phyloP scores from a whole-genome alignment of 495 filamentous ascomycete genomes.

The Talaromyces trachyspermus region DNA sequence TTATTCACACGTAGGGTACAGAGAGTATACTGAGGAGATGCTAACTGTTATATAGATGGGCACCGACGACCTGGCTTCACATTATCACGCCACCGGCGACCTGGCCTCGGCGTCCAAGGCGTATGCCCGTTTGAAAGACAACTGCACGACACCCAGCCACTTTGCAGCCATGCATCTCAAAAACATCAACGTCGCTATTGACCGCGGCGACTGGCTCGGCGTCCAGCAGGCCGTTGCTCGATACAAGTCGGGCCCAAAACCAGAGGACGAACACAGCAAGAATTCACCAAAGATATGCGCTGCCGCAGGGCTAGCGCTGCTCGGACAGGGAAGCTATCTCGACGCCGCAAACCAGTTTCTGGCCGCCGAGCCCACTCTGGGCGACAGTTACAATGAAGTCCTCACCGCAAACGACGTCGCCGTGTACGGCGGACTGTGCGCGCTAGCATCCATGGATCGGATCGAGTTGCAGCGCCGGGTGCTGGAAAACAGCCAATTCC shows the following conservation, averaged over 20 bases:
- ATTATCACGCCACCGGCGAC: slow-evolving; percentile 60
- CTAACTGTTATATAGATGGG: slow-evolving; percentile 50
- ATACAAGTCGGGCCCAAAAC: slow-evolving; percentile 27
- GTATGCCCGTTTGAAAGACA: slow-evolving; percentile 67
- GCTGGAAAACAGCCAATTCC: slow-evolving; percentile 72
- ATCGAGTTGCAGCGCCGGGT: slow-evolving; percentile 64
- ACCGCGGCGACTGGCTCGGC: slow-evolving; percentile 59
- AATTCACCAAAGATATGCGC: slow-evolving; percentile 58
- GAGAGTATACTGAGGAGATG: neutral
- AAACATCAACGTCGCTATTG: slow-evolving; percentile 57
- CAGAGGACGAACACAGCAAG: slow-evolving; percentile 52
- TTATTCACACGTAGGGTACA: neutral
- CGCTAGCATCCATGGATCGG: slow-evolving; percentile 83
- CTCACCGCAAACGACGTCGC: slow-evolving; percentile 83
- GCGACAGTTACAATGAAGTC: slow-evolving; percentile 60
- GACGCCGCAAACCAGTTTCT: slow-evolving; percentile 74
- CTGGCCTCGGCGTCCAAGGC: slow-evolving; percentile 54
- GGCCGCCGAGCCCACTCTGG: slow-evolving; percentile 41
- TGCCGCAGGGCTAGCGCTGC: slow-evolving; percentile 60
- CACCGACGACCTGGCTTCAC: slow-evolving; percentile 65
- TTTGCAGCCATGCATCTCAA: slow-evolving; percentile 64
- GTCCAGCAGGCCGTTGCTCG: slow-evolving; percentile 40
- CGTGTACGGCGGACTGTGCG: slow-evolving; percentile 83
- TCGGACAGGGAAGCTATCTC: slow-evolving; percentile 56
- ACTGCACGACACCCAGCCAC: slow-evolving; percentile 62